Conservation (phyloP, 164 flowering plant species). For the Pachysandra terminalis region DNA sequence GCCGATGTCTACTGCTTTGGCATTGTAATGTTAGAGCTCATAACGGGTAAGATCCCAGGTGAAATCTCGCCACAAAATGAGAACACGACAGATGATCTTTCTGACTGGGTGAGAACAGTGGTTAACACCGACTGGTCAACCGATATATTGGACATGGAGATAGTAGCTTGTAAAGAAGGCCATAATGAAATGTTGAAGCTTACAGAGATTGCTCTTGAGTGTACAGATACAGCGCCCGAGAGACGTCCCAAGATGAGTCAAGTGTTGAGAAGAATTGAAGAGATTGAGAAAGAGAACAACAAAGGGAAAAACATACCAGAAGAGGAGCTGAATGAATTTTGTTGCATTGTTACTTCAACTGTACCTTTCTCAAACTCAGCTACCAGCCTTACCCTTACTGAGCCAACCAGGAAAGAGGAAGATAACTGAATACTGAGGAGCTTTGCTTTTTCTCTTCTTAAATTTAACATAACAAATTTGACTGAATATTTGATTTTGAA, state of each 20-base stretch:
- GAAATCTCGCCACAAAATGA: slow-evolving; percentile 6
- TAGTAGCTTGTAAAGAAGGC: slow-evolving; percentile 32
- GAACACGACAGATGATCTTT: slow-evolving; percentile 22
- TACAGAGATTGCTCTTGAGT: slow-evolving; percentile 46
- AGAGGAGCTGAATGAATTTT: background rate
- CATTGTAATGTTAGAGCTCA: slow-evolving; percentile 46
- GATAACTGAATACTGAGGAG: no score
- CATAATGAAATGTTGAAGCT: slow-evolving; percentile 57
- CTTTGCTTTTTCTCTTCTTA: no score
- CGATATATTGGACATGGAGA: slow-evolving; percentile 54
- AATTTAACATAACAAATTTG: no score
- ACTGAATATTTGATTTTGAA: no score
- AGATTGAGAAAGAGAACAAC: slow-evolving; percentile 24
- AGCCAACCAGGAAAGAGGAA: no score
- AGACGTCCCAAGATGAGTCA: slow-evolving; percentile 50
- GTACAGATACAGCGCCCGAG: slow-evolving; percentile 47
- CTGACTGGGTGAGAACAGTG: slow-evolving; percentile 48
- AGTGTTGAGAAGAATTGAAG: slow-evolving; percentile 44
- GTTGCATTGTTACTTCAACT: no score
- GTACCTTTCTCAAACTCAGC: no score
- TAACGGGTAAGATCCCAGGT: slow-evolving; percentile 54
- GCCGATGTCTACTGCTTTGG: slow-evolving; percentile 70
- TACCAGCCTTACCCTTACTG: no score
- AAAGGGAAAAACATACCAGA: slow-evolving; percentile 3
- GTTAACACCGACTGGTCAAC: slow-evolving; percentile 56